These are phyloP conservation scores for Penicillium argentinense DNA, from an alignment of 495 filamentous ascomycete species.

Conservation along the genomic window DNA sequence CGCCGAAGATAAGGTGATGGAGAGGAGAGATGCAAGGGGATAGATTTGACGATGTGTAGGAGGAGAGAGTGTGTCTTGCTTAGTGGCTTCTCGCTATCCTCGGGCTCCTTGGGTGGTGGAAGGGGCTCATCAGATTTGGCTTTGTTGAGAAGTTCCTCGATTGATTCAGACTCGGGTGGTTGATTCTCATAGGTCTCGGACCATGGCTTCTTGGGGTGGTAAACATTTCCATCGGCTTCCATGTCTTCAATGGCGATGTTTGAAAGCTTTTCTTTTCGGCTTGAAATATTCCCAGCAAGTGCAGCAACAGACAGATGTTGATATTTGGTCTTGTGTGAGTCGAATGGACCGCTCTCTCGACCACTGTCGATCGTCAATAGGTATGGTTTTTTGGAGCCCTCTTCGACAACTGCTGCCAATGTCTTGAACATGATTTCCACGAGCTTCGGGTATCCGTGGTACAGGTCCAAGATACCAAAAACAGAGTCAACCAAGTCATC, in stretches of 20 bases:
- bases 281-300: constrained; percentile 36
- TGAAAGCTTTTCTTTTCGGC: constrained; percentile 37
- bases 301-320: constrained; percentile 35
- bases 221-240: constrained; percentile 29
- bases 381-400: constrained; percentile 66
- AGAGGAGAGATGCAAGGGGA: constrained; percentile 84
- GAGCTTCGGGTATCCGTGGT: constrained; percentile 87
- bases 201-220: constrained; percentile 42
- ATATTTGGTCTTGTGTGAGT: constrained; percentile 43
- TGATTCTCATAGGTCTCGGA: constrained; percentile 29
- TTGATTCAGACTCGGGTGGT: constrained; percentile 26
- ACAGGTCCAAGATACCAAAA: constrained; percentile 86
- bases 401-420: constrained; percentile 75
- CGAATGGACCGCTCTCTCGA: constrained; percentile 19
- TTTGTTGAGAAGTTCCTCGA: constrained; percentile 31
- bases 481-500: constrained; percentile 89
- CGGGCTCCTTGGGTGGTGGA: constrained; percentile 47
- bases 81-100: constrained; percentile 54
- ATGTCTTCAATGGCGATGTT: constrained; percentile 31
- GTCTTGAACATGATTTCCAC: constrained; percentile 85
- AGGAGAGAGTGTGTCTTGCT: constrained; percentile 60
- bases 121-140: constrained; percentile 40
- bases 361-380: constrained; percentile 50
- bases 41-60: constrained; percentile 64
- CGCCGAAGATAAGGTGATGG: constrained; percentile 75